A percentile compares a stretch with the other conserved stretches of the same genome.
Conservation (phyloP, 1,139 yeast species). For the Sugiyamaella grinbergsii region DNA sequence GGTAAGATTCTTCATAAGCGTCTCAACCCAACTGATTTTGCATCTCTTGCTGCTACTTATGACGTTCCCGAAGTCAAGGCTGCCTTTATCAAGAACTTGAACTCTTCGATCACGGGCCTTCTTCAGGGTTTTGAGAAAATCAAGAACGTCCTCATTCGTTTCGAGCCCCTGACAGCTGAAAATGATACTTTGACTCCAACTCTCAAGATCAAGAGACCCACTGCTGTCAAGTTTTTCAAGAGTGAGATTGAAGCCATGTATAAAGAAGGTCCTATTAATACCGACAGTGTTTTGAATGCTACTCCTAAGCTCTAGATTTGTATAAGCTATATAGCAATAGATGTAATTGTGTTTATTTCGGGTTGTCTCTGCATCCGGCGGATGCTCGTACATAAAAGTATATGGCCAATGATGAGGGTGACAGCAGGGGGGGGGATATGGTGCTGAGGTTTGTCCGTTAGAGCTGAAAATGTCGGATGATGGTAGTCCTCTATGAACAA, state of each 20-base stretch:
- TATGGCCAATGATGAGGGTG: no score
- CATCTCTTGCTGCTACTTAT: constrained; percentile 37
- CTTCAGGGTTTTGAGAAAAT: constrained; percentile 60
- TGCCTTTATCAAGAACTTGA: constrained; percentile 40
- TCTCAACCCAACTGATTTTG: constrained; percentile 36
- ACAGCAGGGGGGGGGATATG: no score
- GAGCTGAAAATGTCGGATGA: no score
- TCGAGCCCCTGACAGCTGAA: constrained; percentile 68
- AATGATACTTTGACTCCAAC: constrained; percentile 75
- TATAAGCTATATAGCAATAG: background rate
- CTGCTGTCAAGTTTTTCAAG: constrained; percentile 56
- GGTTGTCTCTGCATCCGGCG: constrained; percentile 1
- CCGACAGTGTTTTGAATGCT: constrained; percentile 1
- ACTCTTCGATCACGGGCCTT: constrained; percentile 39
- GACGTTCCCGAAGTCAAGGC: constrained; percentile 39
- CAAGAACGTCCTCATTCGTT: constrained; percentile 58
- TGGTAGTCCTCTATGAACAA: no score
- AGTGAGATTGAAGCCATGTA: constrained; percentile 56
- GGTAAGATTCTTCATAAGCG: constrained; percentile 31
- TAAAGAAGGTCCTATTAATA: constrained; percentile 52
- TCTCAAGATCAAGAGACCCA: constrained; percentile 65
- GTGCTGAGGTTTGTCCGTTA: no score
- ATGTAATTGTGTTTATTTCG: background rate
- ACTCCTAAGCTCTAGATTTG: constrained; percentile 11
- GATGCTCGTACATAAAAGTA: no score